phyloP scores from a whole-genome alignment of 768 basidiomycete species.

The Krasilnikovozyma curviuscula region DNA sequence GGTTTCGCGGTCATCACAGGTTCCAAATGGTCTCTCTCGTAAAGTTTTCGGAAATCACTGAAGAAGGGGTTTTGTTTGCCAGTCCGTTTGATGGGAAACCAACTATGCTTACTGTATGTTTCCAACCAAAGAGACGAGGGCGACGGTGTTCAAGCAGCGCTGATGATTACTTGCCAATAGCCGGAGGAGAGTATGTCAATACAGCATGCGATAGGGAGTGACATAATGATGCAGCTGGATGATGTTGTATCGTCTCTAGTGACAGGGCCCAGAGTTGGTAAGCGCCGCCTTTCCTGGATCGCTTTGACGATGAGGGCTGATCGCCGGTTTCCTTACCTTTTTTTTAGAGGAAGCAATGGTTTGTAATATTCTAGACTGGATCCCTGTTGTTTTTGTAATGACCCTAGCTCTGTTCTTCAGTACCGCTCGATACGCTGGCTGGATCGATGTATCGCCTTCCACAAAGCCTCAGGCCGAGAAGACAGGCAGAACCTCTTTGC shows the following conservation, averaged over 20 bases:
- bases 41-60: slow-evolving; percentile 67
- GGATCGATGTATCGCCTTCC: slow-evolving; percentile 63
- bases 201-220: slow-evolving; percentile 75
- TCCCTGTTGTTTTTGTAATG: slow-evolving; percentile 42
- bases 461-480: slow-evolving; percentile 46
- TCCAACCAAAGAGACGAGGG: background rate
- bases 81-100: slow-evolving; percentile 73
- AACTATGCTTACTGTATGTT: slow-evolving; percentile 62
- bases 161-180: slow-evolving; percentile 25
- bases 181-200: slow-evolving; percentile 81
- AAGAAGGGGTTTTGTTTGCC: slow-evolving; percentile 67
- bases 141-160: background rate
- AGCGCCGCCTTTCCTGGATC: too few species aligned
- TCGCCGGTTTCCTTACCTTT: too few species aligned
- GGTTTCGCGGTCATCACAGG: slow-evolving; percentile 41
- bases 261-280: slow-evolving; percentile 57
- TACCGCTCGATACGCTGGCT: slow-evolving; percentile 33
- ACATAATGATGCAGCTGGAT: slow-evolving; percentile 89
- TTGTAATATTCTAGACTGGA: background rate
- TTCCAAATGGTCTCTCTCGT: slow-evolving; percentile 53
- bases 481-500: slow-evolving; percentile 68
- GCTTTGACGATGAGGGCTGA: too few species aligned
- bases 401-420: background rate
- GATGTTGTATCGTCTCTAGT: slow-evolving; percentile 76
- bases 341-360: slow-evolving; percentile 69